Evolutionary conservation across 768 basidiomycete genomes (phyloP), one percentile per base, ranked within the genome.

Genomic region (Tubosaeta sp.): DNA sequence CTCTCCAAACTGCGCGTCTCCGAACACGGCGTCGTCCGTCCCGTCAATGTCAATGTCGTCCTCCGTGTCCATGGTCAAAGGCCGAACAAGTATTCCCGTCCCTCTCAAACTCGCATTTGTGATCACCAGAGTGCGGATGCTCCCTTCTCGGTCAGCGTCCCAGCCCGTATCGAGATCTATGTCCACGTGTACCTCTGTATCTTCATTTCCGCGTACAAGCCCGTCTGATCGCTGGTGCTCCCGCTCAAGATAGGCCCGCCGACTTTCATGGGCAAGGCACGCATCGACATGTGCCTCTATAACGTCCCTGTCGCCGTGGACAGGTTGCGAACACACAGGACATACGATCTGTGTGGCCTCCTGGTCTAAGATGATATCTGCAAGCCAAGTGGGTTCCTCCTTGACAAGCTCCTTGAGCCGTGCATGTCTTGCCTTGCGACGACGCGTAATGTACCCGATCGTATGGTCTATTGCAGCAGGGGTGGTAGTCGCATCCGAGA

Each of bases 31-130:
- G 50, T 82, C 76, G 62, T 89, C 88, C 50, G 87, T 86, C 3
- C 89, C 88, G 51, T 90, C 89, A 10, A 91, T 73, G 52, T 92
- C 90, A 10, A 91, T 74, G 43, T 90, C 89, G 16, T 86, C 88
- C 29, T 92, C 90, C 2, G 87, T 76, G 53, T 90, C 88, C 53
- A 76, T 71, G 16, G 77, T 73, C n/a, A 74, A 65, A 25, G 70
- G 71, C 37, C 86, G 82, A 9, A 82, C 76, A 52, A 81, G 76
- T 64, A 91, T 88, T n/a, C 90, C 90, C 7, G 81, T 79, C 12
- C 86, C 88, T 59, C 68, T 65, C 52, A 69, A 62, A 57, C 64
- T 72, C 19, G 67, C 73, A 32, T 61, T 60, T 43, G 62, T 68
- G 52, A 69, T 72, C 43, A 71, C 68, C 31, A 64, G 69, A 65